phyloP scores from a whole-genome alignment of 108 stramenopile genomes.

The Cyclostephanos tholiformis region DNA sequence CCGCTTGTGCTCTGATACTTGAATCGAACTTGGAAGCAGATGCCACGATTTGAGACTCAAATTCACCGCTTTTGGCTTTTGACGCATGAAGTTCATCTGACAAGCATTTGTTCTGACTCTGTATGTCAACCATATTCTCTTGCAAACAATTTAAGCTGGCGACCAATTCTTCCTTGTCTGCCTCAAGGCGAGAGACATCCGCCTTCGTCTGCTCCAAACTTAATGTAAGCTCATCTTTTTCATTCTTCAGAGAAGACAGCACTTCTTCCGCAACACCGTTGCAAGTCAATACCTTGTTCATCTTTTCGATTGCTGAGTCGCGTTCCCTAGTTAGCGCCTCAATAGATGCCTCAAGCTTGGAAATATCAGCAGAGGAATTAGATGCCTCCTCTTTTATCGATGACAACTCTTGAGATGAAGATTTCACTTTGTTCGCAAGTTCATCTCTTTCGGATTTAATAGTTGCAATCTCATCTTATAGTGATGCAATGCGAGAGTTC shows the following conservation, averaged over 20 bases:
- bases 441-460: no score
- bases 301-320: not conserved
- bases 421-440: no score
- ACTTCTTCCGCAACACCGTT: not conserved
- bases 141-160: not conserved
- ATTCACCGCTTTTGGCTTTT: no score
- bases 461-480: no score
- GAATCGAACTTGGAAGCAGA: no score
- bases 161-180: not conserved
- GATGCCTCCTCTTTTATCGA: constrained; percentile 8
- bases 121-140: not conserved
- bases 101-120: no score
- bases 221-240: constrained; percentile 9
- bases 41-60: no score
- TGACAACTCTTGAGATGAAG: not conserved
- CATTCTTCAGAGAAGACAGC: not conserved
- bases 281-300: not conserved
- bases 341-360: not conserved
- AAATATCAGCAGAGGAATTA: not conserved
- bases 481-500: no score
- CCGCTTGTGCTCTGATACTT: no score
- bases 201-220: constrained; percentile 13
- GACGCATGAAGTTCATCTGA: no score
- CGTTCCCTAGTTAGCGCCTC: not conserved
- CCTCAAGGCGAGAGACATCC: not conserved